Evolutionary conservation across 768 basidiomycete species (phyloP), one percentile per base, ranked within the genome.

Genomic region (Lyophyllum shimeji): DNA sequence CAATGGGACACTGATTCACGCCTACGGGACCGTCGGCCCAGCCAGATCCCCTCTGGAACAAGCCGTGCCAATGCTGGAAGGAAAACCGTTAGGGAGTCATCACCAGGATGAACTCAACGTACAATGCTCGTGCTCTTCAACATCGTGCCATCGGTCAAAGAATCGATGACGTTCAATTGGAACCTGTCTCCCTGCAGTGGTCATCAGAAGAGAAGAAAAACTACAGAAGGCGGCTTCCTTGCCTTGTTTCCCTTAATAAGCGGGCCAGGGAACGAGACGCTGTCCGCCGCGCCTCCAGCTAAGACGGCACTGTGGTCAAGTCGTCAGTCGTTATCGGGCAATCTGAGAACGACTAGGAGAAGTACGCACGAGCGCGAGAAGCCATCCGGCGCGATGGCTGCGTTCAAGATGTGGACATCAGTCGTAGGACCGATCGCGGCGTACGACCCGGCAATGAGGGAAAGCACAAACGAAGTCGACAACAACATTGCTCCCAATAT

Each of bases 361-460:
- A 11, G 7, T 13, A 55, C 55, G 33, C 47, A 60, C 59, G 59
- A 57, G 27, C 59, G 71, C 60, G 51, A 54, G 56, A 74, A 80
- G 13, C 81, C 81, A 67, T 82, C 81, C 0, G 81, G 81, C 1
- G 76, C 67, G 42, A 82, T 75, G 13, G 65, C 59, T 51, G 69
- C 70, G 63, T 82, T 82, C 15, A 63, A 66, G 44, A 82, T 68
- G 49, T 70, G 62, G 1, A 82, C 61, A 37, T 76, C 64, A 7
- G 68, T 60, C 24, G 52, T 51, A n/a, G 70, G 70, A 0, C 71
- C 69, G 52, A 71, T 64, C 3, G 13, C 63, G 64, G 13, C 45
- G 46, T 7, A 46, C 57, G 31, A n/a, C 17, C 17, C 39, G 9
- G 39, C n/a, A 15, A 27, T 7, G 29, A 56, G 44, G 25, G 48